Conservation (phyloP, 148 eudicot genomes). For the Spergularia marina region DNA sequence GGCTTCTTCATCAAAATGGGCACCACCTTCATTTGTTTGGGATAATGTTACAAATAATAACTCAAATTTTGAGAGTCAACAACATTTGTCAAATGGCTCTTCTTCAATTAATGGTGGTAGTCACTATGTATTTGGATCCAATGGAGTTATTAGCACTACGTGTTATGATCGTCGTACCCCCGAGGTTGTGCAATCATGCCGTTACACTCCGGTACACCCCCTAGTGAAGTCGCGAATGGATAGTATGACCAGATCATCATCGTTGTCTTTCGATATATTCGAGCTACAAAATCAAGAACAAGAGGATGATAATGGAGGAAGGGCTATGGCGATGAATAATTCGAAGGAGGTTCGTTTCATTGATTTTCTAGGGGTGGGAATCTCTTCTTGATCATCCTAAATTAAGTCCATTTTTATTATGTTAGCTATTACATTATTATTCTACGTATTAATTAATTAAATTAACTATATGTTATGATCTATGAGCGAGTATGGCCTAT, state of each 20-base stretch:
- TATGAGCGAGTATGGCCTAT: background rate
- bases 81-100: background rate
- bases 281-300: slow-evolving; percentile 8
- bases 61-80: slow-evolving; percentile 19
- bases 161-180: background rate
- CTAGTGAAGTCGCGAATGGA: background rate
- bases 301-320: slow-evolving; percentile 6
- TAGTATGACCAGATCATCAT: slow-evolving; percentile 8
- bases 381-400: slow-evolving; percentile 40
- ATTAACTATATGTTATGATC: background rate
- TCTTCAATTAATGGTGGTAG: slow-evolving; percentile 6
- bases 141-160: slow-evolving; percentile 10
- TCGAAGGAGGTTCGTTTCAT: slow-evolving; percentile 54
- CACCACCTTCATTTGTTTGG: slow-evolving; percentile 19
- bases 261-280: slow-evolving; percentile 5
- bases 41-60: slow-evolving; percentile 5
- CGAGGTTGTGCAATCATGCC: slow-evolving; percentile 7
- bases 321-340: background rate
- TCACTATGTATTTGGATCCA: slow-evolving; percentile 15
- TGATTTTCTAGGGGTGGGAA: slow-evolving; percentile 91
- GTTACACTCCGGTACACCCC: background rate
- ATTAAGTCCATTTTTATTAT: background rate
- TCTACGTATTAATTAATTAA: slow-evolving; percentile 4
- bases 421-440: slow-evolving; percentile 12
- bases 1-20: slow-evolving; percentile 20